Evolutionary conservation across 2,329 filamentous ascomycete species (phyloP).

Genomic region (Seiridium cupressi): DNA sequence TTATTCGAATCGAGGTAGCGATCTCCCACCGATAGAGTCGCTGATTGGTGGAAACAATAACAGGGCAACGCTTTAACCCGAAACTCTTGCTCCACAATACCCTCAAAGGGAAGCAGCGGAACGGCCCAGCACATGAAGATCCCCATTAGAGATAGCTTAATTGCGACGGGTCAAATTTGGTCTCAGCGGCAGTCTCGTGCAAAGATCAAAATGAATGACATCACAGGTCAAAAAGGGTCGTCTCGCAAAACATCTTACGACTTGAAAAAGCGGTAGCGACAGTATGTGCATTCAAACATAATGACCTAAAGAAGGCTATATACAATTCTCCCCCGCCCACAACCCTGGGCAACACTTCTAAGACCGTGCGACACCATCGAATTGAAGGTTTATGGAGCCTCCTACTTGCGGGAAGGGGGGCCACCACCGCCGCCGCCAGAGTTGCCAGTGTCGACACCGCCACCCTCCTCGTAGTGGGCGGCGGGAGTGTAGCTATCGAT

Average conservation of each 20-base stretch:
- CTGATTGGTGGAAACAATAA: constrained; percentile 1
- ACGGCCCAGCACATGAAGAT: background rate
- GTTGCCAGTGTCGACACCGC: constrained; percentile 19
- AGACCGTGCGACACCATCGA: background rate
- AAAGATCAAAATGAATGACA: no score
- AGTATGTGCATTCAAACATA: background rate
- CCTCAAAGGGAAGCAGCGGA: background rate
- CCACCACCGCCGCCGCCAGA: constrained; percentile 12
- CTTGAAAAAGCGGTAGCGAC: background rate
- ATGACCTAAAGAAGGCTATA: background rate
- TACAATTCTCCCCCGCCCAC: no score
- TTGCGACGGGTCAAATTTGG: background rate
- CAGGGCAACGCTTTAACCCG: background rate
- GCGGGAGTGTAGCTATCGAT: constrained; percentile 16
- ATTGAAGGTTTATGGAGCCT: background rate
- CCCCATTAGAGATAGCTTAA: background rate
- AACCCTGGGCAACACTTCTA: no score
- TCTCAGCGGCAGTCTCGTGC: background rate
- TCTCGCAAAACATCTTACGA: background rate
- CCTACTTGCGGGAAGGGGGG: background rate
- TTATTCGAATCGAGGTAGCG: background rate
- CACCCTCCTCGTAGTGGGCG: constrained; percentile 23
- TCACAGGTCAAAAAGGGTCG: no score
- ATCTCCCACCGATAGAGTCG: background rate
- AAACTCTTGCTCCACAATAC: background rate